These are phyloP conservation scores for Leptosphaerulina australis DNA, from an alignment of 2,329 filamentous ascomycete species.

Conservation along the genomic window DNA sequence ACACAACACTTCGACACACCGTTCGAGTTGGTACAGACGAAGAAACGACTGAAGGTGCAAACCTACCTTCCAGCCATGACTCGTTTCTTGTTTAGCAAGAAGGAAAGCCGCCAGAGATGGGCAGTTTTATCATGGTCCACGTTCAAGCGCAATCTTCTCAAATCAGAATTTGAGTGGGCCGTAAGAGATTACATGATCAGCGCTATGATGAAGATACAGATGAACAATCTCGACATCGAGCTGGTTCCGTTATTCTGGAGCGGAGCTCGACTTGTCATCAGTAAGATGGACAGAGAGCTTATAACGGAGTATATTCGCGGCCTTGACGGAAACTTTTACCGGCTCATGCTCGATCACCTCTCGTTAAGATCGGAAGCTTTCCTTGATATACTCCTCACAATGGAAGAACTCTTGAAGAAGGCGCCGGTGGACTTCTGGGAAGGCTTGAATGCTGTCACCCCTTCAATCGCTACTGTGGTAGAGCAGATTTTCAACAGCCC, in stretches of 20 bases:
- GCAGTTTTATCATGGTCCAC: slow-evolving; percentile 72
- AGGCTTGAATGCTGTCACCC: slow-evolving; percentile 79
- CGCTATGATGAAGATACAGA: slow-evolving; percentile 68
- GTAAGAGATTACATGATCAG: slow-evolving; percentile 74
- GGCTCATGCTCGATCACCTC: slow-evolving; percentile 68
- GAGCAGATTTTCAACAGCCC: slow-evolving; percentile 81
- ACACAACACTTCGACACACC: slow-evolving; percentile 75
- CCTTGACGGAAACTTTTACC: slow-evolving; percentile 73
- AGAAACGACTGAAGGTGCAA: slow-evolving; percentile 76
- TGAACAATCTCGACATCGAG: slow-evolving; percentile 57
- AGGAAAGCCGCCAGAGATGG: slow-evolving; percentile 69
- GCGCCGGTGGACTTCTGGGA: slow-evolving; percentile 86
- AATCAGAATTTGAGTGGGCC: slow-evolving; percentile 84
- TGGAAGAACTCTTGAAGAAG: slow-evolving; percentile 74
- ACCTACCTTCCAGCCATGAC: slow-evolving; percentile 82
- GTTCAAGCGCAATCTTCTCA: slow-evolving; percentile 67
- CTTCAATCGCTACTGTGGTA: slow-evolving; percentile 78
- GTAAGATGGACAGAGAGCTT: slow-evolving; percentile 72
- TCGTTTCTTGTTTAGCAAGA: slow-evolving; percentile 79
- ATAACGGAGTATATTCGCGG: slow-evolving; percentile 79
- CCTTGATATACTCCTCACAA: slow-evolving; percentile 70
- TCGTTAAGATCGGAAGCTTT: slow-evolving; percentile 60
- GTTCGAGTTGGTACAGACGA: slow-evolving; percentile 79
- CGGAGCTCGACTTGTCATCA: slow-evolving; percentile 75
- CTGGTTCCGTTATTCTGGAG: slow-evolving; percentile 78